Conservation (phyloP, 495 filamentous ascomycete species). For the Penicillium longicatenatum region DNA sequence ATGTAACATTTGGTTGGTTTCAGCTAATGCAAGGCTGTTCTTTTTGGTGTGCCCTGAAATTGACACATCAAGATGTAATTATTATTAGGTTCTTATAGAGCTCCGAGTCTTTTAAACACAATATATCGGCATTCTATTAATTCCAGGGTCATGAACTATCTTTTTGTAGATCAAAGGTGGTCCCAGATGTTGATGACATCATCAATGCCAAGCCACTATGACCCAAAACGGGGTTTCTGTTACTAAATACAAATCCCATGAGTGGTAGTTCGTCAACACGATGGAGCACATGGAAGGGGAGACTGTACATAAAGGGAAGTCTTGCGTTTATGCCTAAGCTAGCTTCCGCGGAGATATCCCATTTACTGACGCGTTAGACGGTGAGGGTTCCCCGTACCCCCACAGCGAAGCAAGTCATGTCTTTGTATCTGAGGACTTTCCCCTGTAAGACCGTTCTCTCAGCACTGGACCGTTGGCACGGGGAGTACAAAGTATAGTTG, state of each 20-base stretch:
- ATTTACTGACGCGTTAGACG: not conserved
- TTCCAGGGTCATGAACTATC: not conserved
- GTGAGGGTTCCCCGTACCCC: not conserved
- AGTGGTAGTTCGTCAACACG: constrained; percentile 25
- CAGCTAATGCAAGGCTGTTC: too few relatives aligned
- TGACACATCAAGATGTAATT: not conserved
- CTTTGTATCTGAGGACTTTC: not conserved
- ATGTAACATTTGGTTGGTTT: too few relatives aligned
- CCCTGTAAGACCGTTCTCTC: not conserved
- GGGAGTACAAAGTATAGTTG: not conserved
- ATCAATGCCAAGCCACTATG: constrained; percentile 28
- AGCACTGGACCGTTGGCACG: not conserved
- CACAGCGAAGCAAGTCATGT: too few relatives aligned
- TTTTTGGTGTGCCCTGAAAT: not conserved
- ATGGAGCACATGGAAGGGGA: not conserved
- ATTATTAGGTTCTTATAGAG: not conserved
- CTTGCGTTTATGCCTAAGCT: not conserved
- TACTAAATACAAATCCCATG: constrained; percentile 43
- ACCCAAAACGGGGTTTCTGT: constrained; percentile 37
- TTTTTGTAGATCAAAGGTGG: constrained; percentile 2
- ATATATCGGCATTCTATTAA: not conserved
- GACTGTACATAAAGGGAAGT: not conserved
- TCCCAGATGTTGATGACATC: constrained; percentile 11
- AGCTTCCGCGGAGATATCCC: constrained; percentile 8
- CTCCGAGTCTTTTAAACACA: not conserved